Base-by-base conservation (phyloP, 805 yeast genomes). In the Candida suzukii region DNA sequence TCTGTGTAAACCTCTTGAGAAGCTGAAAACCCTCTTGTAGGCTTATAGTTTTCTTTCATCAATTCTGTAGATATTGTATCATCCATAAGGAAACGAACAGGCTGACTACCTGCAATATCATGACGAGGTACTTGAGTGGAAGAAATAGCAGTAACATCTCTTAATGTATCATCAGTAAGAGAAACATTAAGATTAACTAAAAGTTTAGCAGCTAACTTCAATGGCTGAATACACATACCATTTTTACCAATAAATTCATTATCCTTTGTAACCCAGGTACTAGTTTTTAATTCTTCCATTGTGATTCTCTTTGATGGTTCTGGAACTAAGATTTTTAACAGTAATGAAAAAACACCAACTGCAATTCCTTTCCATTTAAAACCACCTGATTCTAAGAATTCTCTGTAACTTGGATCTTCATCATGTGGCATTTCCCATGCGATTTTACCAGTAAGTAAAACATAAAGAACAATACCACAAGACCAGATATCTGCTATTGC, bases 401-500 rank as follows among this genome's bases (percentile, higher is more conserved):
- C 49, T 14, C 49, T 50, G 41, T 67, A 77, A 47, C 75, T 78
- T 1, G 61, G 60, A 49, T 81, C 87, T 11, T 67, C 68, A 1
- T 45, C 50, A 18, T 69, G 65, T 0, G 88, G 87, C 50, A 75
- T 73, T 45, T 78, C 82, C 90, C 90, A 82, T 0, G 88, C 85
- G 0, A 81, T 76, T 49, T 74, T 76, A 1, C 88, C 90, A 1
- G 80, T 67, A 21, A 80, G 50, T 18, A 82, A 54, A 1, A 80
- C 88, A 57, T 74, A 80, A 12, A 81, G 44, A 2, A 82, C 74
- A 4, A 80, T 66, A 2, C 86, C 88, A 50, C 82, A 71, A 0
- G 87, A 78, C 90, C 88, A 82, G 16, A 80, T 58, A 57, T 82
- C 88, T 1, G 79, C 67, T 3, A 56, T 48, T 40, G 74, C 76